Evolutionary conservation across 164 flowering plant genomes (phyloP).

Genomic region (Tetracentron sinense): DNA sequence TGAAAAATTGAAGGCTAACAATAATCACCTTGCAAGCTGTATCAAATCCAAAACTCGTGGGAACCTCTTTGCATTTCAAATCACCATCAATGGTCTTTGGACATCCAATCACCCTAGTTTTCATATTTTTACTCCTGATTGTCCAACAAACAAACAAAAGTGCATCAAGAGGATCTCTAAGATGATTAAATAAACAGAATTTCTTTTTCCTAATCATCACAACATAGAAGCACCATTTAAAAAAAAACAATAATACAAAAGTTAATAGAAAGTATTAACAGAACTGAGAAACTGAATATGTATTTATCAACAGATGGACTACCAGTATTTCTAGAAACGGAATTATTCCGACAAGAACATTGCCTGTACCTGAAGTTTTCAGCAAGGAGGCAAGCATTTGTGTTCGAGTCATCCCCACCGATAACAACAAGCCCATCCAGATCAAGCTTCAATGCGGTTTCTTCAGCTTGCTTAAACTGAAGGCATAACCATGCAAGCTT

Average conservation of each 20-base stretch:
- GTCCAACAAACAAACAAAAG: constrained; percentile 7
- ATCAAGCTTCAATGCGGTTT: constrained; percentile 82
- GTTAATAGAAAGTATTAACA: neutral
- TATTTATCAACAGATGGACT: no score
- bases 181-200: no score
- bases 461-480: constrained; percentile 96
- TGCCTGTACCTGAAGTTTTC: constrained; percentile 74
- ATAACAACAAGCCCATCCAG: constrained; percentile 95
- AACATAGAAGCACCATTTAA: neutral
- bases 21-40: constrained; percentile 88
- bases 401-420: constrained; percentile 99
- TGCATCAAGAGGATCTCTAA: no score
- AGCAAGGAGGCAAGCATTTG: constrained; percentile 98
- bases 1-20: neutral
- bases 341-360: no score
- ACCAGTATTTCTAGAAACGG: no score
- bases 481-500: constrained; percentile 9
- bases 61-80: constrained; percentile 90
- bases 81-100: constrained; percentile 98
- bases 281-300: no score
- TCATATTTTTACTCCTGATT: constrained; percentile 63
- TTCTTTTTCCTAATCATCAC: no score
- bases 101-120: constrained; percentile 80
- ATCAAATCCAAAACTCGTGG: constrained; percentile 95
- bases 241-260: neutral